Evolutionary conservation across 768 basidiomycete genomes (phyloP).

Genomic region (Mycena belliarum): DNA sequence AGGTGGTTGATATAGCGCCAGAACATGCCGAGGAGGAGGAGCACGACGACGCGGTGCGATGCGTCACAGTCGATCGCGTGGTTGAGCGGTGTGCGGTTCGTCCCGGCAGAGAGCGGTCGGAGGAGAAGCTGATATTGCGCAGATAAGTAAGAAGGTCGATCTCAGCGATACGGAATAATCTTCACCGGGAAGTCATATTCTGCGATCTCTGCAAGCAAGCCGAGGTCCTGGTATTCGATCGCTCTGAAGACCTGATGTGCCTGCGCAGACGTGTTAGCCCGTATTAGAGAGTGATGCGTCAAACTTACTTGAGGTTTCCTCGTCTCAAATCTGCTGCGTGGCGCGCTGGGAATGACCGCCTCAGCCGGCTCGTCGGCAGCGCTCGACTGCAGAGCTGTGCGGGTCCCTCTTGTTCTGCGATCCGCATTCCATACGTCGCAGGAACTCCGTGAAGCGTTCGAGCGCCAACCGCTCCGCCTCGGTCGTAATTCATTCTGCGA

Average conservation of each 20-base stretch:
- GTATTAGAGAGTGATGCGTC: not conserved
- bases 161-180: not conserved
- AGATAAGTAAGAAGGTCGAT: not conserved
- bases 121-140: constrained; percentile 3
- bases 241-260: constrained; percentile 5
- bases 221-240: constrained; percentile 4
- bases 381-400: too few relatives aligned
- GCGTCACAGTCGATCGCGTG: constrained; percentile 3
- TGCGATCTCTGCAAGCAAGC: constrained; percentile 1
- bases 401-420: not conserved
- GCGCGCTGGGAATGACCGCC: not conserved
- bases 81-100: constrained; percentile 2
- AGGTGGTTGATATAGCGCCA: constrained; percentile 11
- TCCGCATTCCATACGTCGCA: not conserved
- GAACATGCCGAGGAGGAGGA: constrained; percentile 8
- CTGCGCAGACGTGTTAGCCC: not conserved
- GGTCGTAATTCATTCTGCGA: too few relatives aligned
- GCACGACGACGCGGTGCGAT: not conserved
- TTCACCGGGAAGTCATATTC: constrained; percentile 2
- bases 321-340: not conserved
- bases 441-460: not conserved
- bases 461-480: not conserved
- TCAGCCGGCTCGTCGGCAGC: not conserved
- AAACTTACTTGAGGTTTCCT: not conserved
- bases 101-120: not conserved